phyloP scores from a whole-genome alignment of 306 rosid genomes.

The Acacia melanoxylon region DNA sequence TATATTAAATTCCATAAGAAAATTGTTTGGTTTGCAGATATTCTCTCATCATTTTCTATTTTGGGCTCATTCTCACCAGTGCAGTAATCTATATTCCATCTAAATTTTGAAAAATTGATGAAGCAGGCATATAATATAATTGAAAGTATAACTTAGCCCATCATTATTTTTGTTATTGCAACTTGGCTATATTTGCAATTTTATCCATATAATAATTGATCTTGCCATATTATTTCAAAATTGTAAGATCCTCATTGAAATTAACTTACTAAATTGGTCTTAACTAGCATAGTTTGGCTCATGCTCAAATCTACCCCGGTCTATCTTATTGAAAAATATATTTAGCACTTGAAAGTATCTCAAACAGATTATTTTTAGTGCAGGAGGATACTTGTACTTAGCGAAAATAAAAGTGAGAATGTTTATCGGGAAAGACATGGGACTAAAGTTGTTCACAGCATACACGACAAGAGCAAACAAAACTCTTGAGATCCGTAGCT shows the following conservation, averaged over 20 bases:
- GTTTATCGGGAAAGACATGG: not conserved
- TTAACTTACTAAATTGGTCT: not conserved
- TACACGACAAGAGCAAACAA: constrained; percentile 54
- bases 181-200: not conserved
- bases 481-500: constrained; percentile 49
- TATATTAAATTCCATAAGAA: no score
- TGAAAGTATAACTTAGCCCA: not conserved
- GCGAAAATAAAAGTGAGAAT: not conserved
- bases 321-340: not conserved
- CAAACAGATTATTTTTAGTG: no score
- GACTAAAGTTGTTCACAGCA: constrained; percentile 32
- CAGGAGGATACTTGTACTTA: not conserved
- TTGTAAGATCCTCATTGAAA: not conserved
- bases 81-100: not conserved
- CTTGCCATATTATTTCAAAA: not conserved
- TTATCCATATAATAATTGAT: not conserved
- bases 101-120: not conserved
- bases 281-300: not conserved
- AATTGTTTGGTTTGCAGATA: no score
- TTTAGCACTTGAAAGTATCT: no score
- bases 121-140: not conserved
- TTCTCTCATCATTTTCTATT: no score
- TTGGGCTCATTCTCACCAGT: not conserved
- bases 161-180: not conserved
- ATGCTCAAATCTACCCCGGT: not conserved